phyloP scores from a whole-genome alignment of 1,139 yeast genomes.

The Blastobotrys apis region DNA sequence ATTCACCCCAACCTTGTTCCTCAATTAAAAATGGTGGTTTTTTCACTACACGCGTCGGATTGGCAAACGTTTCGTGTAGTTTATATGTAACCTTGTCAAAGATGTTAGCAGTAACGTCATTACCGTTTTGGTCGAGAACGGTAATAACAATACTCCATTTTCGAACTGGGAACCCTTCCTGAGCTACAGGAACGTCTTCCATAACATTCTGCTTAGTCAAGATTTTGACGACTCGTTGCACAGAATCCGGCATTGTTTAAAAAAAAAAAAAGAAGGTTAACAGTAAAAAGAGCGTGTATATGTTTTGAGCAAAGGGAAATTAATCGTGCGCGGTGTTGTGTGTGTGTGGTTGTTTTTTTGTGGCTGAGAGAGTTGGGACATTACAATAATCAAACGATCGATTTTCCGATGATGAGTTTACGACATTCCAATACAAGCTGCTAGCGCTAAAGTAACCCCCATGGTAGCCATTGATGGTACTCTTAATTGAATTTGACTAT shows the following conservation, averaged over 20 bases:
- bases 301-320: not conserved
- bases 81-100: conserved; percentile 91
- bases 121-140: conserved; percentile 73
- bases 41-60: conserved; percentile 76
- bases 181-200: conserved; percentile 80
- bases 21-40: conserved; percentile 84
- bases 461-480: conserved; percentile 11
- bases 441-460: conserved; percentile 14
- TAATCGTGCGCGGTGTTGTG: not conserved
- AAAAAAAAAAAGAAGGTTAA: not conserved
- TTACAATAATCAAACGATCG: too few relatives aligned
- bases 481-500: too few relatives aligned
- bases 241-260: conserved; percentile 27
- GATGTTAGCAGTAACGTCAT: conserved; percentile 79
- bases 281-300: not conserved
- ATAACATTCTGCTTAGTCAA: conserved; percentile 82
- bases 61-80: conserved; percentile 90
- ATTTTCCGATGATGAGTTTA: too few relatives aligned
- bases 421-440: conserved; percentile 9
- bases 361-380: too few relatives aligned
- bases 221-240: conserved; percentile 83
- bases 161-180: conserved; percentile 92
- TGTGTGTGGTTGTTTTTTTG: too few relatives aligned
- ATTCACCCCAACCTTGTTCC: conserved; percentile 99
- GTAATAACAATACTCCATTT: conserved; percentile 81